phyloP scores from a whole-genome alignment of 331 rosid genomes.

The Malus hybrid region DNA sequence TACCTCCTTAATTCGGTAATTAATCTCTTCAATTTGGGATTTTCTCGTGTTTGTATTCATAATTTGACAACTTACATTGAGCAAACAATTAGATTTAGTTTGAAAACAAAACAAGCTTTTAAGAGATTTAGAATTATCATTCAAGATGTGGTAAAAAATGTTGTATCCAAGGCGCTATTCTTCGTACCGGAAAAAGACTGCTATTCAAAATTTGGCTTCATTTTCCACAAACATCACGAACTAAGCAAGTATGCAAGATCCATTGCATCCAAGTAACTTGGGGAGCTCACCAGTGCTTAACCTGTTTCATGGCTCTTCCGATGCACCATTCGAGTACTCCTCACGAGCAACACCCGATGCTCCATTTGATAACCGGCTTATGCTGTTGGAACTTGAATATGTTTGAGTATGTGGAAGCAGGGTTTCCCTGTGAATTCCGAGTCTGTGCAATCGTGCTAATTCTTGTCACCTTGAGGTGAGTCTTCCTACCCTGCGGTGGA shows the following conservation, averaged over 20 bases:
- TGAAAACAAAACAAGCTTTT: neutral
- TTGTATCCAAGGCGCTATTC: neutral
- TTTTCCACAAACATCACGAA: neutral
- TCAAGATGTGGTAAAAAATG: neutral
- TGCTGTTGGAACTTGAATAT: slow-evolving; percentile 42
- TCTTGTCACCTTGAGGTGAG: slow-evolving; percentile 80
- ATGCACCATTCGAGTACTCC: slow-evolving; percentile 68
- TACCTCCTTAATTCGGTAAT: neutral
- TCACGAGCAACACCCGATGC: slow-evolving; percentile 51
- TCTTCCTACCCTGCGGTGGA: slow-evolving; percentile 80
- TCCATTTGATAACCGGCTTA: slow-evolving; percentile 66
- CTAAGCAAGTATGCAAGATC: neutral
- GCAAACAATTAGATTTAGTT: neutral
- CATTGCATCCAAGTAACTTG: neutral
- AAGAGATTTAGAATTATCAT: neutral
- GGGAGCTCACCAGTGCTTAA: neutral
- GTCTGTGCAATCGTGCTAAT: slow-evolving; percentile 67
- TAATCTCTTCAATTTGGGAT: neutral
- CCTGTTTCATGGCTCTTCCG: slow-evolving; percentile 41
- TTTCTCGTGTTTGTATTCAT: neutral
- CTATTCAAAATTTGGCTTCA: neutral
- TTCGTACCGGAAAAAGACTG: neutral
- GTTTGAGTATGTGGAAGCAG: slow-evolving; percentile 46
- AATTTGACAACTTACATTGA: neutral
- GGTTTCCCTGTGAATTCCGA: slow-evolving; percentile 56